phyloP scores from a whole-genome alignment of 495 filamentous ascomycete genomes.

The Penicillium soppii region DNA sequence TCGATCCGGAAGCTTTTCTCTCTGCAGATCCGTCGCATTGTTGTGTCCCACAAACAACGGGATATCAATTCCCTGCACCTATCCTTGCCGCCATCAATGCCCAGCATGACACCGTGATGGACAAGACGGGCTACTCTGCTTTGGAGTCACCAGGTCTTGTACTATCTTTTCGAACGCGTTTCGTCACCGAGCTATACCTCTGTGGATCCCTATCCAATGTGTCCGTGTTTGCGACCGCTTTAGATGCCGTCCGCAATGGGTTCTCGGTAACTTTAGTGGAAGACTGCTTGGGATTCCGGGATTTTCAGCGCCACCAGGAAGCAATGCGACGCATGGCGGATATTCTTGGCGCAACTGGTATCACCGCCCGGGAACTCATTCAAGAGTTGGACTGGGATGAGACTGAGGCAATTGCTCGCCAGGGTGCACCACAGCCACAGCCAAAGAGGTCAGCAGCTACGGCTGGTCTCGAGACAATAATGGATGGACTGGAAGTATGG shows the following conservation, averaged over 20 bases:
- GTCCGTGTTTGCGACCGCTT: conserved; percentile 86
- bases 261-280: conserved; percentile 81
- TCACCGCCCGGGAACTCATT: conserved; percentile 58
- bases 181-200: conserved; percentile 89
- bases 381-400: conserved; percentile 51
- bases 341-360: conserved; percentile 68
- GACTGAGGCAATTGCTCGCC: conserved; percentile 40
- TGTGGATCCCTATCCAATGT: conserved; percentile 88
- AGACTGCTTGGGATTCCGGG: conserved; percentile 86
- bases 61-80: conserved; percentile 64
- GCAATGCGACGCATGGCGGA: conserved; percentile 75
- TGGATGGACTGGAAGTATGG: conserved; percentile 36
- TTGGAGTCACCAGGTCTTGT: conserved; percentile 73
- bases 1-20: conserved; percentile 64
- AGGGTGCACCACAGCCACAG: conserved; percentile 10
- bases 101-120: conserved; percentile 64
- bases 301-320: conserved; percentile 66
- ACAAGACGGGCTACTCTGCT: conserved; percentile 87
- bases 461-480: conserved; percentile 37
- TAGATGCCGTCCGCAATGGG: conserved; percentile 86
- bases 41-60: conserved; percentile 57
- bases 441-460: conserved; percentile 19
- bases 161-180: conserved; percentile 65
- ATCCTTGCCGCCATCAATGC: conserved; percentile 55
- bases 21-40: conserved; percentile 54